phyloP scores from a whole-genome alignment of 768 basidiomycete genomes.

The Galerina marginata region DNA sequence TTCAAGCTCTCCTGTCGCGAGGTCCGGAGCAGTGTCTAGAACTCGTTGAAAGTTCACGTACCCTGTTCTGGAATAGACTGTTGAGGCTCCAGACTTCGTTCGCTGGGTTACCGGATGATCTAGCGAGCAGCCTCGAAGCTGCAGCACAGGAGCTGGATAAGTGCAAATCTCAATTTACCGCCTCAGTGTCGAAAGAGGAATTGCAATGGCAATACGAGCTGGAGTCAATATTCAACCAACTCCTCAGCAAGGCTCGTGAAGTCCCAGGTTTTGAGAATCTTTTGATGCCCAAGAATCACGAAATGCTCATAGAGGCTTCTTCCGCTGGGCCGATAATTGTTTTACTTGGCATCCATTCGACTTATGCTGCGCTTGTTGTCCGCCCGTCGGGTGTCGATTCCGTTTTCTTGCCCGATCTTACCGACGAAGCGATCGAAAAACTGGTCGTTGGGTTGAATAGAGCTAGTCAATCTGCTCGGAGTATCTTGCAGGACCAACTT shows the following conservation, averaged over 20 bases:
- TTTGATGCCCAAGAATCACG: conserved; percentile 13
- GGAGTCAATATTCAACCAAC: conserved; percentile 7
- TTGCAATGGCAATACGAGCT: conserved; percentile 10
- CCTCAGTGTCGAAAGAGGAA: conserved; percentile 7
- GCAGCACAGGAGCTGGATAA: conserved; percentile 11
- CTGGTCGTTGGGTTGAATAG: conserved; percentile 11
- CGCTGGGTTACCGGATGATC: conserved; percentile 11
- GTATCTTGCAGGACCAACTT: background rate
- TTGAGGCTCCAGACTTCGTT: conserved; percentile 19
- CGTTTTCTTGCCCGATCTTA: conserved; percentile 9
- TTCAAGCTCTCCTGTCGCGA: conserved; percentile 14
- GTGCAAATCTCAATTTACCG: conserved; percentile 7
- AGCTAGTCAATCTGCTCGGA: conserved; percentile 10
- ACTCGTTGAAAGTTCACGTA: conserved; percentile 14
- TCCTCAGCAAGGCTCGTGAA: conserved; percentile 5
- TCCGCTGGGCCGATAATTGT: conserved; percentile 13
- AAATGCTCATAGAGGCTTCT: conserved; percentile 7
- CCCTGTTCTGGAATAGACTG: conserved; percentile 16
- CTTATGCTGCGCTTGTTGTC: conserved; percentile 18
- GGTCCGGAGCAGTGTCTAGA: conserved; percentile 20
- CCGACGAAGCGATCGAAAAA: conserved; percentile 1
- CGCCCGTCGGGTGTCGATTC: conserved; percentile 8
- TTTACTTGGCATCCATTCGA: conserved; percentile 9
- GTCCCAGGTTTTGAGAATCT: conserved; percentile 15
- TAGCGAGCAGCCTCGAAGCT: conserved; percentile 1